Evolutionary conservation across 1,284 basidiomycete genomes (phyloP), one percentile per base, ranked within the genome.

Genomic region (Pholiota adiposa): DNA sequence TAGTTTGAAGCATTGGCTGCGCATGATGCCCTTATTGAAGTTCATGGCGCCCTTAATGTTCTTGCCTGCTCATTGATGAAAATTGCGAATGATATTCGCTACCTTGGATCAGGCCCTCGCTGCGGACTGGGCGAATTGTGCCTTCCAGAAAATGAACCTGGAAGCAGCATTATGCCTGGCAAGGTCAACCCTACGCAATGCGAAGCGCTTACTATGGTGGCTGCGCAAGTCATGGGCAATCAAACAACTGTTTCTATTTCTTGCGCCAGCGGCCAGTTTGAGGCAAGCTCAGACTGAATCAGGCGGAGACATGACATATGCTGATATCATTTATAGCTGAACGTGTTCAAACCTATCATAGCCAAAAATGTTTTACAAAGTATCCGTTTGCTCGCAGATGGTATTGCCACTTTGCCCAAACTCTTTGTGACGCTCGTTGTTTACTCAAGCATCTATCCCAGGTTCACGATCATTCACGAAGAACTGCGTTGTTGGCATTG

Each of bases 181-280:
- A 99, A 99, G 80, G 97, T 99, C 61, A 99, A 99, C 81, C 97
- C 97, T 16, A 99, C 97, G 4, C 97, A 99, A 77, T 99, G 97
- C 70, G 97, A 99, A 80, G 97, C 97, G 11, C 78, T 97, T 62
- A 99, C 97, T 23, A 99, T 99, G 97, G 95, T 99, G 44, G 94
- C 96, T 50, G 95, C 97, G 0, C 97, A 99, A 77, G 97, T 99
- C 8, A 97, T 99, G 78, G 97, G 97, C 52, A 99, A 99, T 80
- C 93, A 99, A 77, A 96, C 94, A 38, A 81, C 91, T 59, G 95
- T 99, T 73, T 93, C 90, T 68, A 82, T 99, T 63, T 97, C 96
- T 43, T 95, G 97, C 58, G 89, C 94, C 4, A 95, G 90, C 72
- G 97, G 97, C 52, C 97, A 99, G 73, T 99, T 99, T 72, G 97